These are phyloP conservation scores for Poa annua DNA, from an alignment of 176 grass and related monocot genomes.

Conservation along the genomic window DNA sequence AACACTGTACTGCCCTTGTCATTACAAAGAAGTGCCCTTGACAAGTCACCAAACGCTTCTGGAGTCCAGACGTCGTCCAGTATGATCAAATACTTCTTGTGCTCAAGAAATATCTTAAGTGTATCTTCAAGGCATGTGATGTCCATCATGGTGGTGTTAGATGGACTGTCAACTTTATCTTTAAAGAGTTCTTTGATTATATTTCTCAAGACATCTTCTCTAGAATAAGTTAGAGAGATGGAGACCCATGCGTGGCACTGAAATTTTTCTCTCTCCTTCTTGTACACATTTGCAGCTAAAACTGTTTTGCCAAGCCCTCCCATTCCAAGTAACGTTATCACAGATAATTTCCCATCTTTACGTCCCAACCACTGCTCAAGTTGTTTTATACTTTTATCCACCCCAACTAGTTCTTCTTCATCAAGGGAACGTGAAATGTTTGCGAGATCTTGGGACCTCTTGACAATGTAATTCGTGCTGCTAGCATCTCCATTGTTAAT, in stretches of 20 bases:
- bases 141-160: background rate
- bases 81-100: background rate
- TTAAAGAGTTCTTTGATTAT: background rate
- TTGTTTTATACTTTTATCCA: background rate
- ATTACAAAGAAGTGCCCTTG: background rate
- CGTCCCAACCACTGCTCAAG: background rate
- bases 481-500: background rate
- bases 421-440: background rate
- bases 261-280: background rate
- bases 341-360: background rate
- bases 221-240: background rate
- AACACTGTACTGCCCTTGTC: background rate
- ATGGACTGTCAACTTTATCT: background rate
- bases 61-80: constrained; percentile 11
- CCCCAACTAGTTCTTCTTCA: background rate
- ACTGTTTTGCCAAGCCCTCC: background rate
- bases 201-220: background rate
- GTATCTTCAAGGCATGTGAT: background rate
- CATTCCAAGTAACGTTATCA: background rate
- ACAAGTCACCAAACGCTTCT: background rate
- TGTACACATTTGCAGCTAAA: background rate
- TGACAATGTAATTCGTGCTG: background rate
- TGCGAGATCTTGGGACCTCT: background rate
- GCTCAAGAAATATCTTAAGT: background rate
- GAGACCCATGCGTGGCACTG: constrained; percentile 1